Conservation (phyloP, 2,329 filamentous ascomycete species). For the Xylariaceae sp. region DNA sequence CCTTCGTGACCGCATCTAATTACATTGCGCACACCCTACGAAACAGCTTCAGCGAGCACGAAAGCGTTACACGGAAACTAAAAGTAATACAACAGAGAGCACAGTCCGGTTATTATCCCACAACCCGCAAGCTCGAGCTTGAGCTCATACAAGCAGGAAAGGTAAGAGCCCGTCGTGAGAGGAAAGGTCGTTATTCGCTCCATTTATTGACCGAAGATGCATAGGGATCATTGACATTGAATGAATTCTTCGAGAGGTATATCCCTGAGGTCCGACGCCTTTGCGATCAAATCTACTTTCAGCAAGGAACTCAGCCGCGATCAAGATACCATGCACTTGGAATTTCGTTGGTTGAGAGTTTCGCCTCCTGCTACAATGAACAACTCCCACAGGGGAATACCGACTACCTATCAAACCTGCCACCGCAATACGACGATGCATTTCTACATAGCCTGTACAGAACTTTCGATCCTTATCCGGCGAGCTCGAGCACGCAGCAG, state of each 20-base stretch:
- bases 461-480: constrained; percentile 12
- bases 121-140: constrained; percentile 46
- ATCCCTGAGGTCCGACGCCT: constrained; percentile 38
- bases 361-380: constrained; percentile 18
- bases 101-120: constrained; percentile 34
- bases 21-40: constrained; percentile 36
- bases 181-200: neutral
- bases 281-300: constrained; percentile 42
- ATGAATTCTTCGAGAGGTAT: constrained; percentile 40
- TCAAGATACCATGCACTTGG: constrained; percentile 40
- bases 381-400: constrained; percentile 16
- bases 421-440: constrained; percentile 18
- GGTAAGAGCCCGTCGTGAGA: constrained; percentile 31
- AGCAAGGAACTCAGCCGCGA: constrained; percentile 33
- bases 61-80: constrained; percentile 33
- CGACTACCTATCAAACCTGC: constrained; percentile 14
- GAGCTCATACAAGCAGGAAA: constrained; percentile 49
- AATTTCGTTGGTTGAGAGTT: constrained; percentile 35
- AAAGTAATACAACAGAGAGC: constrained; percentile 35
- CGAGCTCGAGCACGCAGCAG: constrained; percentile 17
- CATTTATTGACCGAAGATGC: constrained; percentile 4
- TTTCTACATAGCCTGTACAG: constrained; percentile 22
- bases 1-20: constrained; percentile 34
- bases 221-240: constrained; percentile 9
- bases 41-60: constrained; percentile 32